Evolutionary conservation across 2,329 filamentous ascomycete species (phyloP), one percentile per base, ranked within the genome.

Genomic region (Penicillium concentricum): DNA sequence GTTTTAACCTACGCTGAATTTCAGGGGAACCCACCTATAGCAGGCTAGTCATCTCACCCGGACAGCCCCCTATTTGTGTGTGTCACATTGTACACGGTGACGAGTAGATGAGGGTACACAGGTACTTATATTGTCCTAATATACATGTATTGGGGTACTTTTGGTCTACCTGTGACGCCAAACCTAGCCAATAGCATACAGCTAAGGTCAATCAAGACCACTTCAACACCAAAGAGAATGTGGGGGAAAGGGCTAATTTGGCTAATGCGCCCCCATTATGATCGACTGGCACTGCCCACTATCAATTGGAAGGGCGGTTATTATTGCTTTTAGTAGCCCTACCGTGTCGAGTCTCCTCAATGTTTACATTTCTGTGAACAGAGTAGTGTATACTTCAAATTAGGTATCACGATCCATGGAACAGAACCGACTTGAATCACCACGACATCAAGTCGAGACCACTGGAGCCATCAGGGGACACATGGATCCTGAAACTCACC

Each of bases 21-120:
- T 24, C 44, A 58, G 57, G 57, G 54, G 54, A 51, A 39, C 26
- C 34, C 2, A 6, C 56, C 49, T 54, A 49, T 46, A 24, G 24
- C 20, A 42, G 38, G 30, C 30, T 18, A 4, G 45, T 41, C 12
- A 39, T 22, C 24, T n/a, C 39, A 26, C 15, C 13, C 1, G 12
- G 15, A 13, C 32, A 32, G 45, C 13, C 41, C 34, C 41, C 28
- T 54, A 26, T 41, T 52, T 26, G 38, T 49, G n/a, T 47, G 54
- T 59, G 57, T 61, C 49, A 62, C 58, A 28, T 57, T 57, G 32
- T 53, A 54, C 55, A 54, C 37, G 8, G 37, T 10, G 15, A 35
- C 3, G 28, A 45, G 47, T 51, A 53, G 13, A 30, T n/a, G 22
- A 43, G 26, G 35, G 51, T 15, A 51, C 34, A 54, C 42, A 20